Evolutionary conservation across 2,329 filamentous ascomycete species (phyloP), one percentile per base, ranked within the genome.

Genomic region (Scedosporium minutisporum): DNA sequence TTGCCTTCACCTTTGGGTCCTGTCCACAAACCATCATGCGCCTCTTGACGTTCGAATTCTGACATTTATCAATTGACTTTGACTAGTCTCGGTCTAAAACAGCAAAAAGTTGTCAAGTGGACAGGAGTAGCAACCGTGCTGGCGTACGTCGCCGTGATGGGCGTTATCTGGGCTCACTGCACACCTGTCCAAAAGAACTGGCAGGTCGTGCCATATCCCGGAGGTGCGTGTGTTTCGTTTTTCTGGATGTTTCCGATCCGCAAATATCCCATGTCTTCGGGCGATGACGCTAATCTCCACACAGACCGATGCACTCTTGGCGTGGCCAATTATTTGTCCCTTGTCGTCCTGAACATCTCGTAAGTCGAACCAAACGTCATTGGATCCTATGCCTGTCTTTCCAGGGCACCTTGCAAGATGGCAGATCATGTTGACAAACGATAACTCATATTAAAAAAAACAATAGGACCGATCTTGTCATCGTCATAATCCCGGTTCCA

Each of bases 171-270:
- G 12, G 61, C 65, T 10, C 63, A 65, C 4, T 69, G 68, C 33
- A 62, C 66, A 58, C 68, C 67, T 3, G 64, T 69, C 14, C 63
- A 65, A n/a, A 64, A 65, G 6, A 69, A 69, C n/a, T 69, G 68
- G 68, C 67, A 69, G 42, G 59, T 69, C 12, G 67, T 66, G 46
- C 68, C 67, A 12, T 68, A 69, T 58, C 67, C 67, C 1, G 67
- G 68, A 42, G 66, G 67, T 68, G 57, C 7, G 57, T 29, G 21
- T 33, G 29, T 33, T 33, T 33, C 29, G 29, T 33, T 33, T 33
- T 9, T 33, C 29, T 1, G n/a, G 7, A 12, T 25, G 12, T 60
- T 7, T 29, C 33, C 33, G 33, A 38, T 38, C 33, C 33, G 33
- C 10, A 38, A 38, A 38, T 14, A 14, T 38, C 33, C 33, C 33